Percentiles rank a stretch among this genome's conserved stretches.
Evolutionary conservation across 352 stramenopile species (phyloP).

Genomic region (Pythium vanterpoolii): DNA sequence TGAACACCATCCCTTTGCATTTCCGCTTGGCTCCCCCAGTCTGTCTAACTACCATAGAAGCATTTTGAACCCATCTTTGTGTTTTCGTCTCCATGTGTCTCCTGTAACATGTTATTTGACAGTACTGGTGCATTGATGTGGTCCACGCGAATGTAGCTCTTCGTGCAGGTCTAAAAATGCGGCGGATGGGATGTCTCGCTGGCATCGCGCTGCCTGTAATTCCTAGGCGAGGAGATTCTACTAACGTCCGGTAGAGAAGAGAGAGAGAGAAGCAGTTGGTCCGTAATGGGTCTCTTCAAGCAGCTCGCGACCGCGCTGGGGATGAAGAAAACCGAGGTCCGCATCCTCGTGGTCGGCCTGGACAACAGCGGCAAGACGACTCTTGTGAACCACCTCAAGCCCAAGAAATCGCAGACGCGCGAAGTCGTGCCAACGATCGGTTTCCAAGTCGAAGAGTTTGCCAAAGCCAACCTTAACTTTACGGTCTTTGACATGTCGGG

Average conservation of each 20-base stretch:
- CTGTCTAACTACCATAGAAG: constrained; percentile 19
- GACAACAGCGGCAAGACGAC: constrained; percentile 92
- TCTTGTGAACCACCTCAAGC: constrained; percentile 91
- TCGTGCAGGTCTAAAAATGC: constrained; percentile 8
- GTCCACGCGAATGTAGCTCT: constrained; percentile 1
- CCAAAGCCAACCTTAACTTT: constrained; percentile 90
- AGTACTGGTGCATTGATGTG: constrained; percentile 7
- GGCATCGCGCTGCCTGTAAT: neutral
- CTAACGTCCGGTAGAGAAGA: too few species aligned
- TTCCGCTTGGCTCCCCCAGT: neutral
- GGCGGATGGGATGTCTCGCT: neutral
- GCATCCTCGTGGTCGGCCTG: constrained; percentile 87
- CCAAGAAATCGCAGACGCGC: constrained; percentile 75
- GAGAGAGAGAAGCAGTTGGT: neutral
- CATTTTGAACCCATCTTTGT: constrained; percentile 13
- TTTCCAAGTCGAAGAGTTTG: constrained; percentile 89
- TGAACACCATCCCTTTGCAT: neutral
- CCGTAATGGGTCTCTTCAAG: constrained; percentile 83
- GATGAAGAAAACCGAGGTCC: constrained; percentile 80
- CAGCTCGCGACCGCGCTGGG: constrained; percentile 68
- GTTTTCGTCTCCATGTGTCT: constrained; percentile 13
- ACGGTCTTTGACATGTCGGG: constrained; percentile 91
- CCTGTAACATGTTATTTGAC: constrained; percentile 7
- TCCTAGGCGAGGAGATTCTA: neutral
- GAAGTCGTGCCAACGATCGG: constrained; percentile 89